Evolutionary conservation across 495 filamentous ascomycete species (phyloP).

Genomic region (Chaetomidium leptoderma): DNA sequence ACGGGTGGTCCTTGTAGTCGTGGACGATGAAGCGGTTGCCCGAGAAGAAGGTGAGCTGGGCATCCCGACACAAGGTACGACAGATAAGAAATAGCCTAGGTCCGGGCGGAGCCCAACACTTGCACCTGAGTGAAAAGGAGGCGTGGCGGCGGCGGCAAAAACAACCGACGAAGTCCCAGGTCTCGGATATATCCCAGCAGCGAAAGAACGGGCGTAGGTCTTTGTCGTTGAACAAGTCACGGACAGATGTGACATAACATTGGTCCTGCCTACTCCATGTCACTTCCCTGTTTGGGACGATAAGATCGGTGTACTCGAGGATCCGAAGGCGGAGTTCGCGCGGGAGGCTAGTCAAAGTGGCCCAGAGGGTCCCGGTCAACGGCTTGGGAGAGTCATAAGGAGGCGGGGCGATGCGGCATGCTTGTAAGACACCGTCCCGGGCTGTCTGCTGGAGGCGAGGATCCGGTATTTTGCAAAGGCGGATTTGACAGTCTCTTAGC

Average conservation of each 20-base stretch:
- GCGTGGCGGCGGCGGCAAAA: slow-evolving; percentile 19
- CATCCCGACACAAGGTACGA: background rate
- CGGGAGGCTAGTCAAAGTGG: slow-evolving; percentile 7
- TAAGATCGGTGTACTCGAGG: slow-evolving; percentile 17
- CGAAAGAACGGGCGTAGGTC: background rate
- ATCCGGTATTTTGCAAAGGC: background rate
- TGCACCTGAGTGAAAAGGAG: slow-evolving; percentile 15
- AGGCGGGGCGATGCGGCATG: background rate
- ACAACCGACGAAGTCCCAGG: background rate
- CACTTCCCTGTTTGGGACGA: slow-evolving; percentile 14
- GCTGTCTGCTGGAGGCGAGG: background rate
- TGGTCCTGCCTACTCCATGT: slow-evolving; percentile 16
- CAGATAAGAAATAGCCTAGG: slow-evolving; percentile 2
- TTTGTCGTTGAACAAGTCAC: background rate
- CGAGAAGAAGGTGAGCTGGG: slow-evolving; percentile 5
- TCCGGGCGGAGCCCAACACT: slow-evolving; percentile 15
- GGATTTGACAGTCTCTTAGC: background rate
- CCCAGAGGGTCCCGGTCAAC: too few relatives aligned
- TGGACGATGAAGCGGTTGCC: background rate
- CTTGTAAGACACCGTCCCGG: background rate
- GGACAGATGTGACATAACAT: background rate
- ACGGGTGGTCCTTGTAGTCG: background rate
- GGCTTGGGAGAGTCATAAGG: background rate
- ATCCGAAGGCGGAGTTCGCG: slow-evolving; percentile 12
- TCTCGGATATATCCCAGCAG: background rate